phyloP scores from a whole-genome alignment of 1,139 yeast species.

The Diutina rugosa region DNA sequence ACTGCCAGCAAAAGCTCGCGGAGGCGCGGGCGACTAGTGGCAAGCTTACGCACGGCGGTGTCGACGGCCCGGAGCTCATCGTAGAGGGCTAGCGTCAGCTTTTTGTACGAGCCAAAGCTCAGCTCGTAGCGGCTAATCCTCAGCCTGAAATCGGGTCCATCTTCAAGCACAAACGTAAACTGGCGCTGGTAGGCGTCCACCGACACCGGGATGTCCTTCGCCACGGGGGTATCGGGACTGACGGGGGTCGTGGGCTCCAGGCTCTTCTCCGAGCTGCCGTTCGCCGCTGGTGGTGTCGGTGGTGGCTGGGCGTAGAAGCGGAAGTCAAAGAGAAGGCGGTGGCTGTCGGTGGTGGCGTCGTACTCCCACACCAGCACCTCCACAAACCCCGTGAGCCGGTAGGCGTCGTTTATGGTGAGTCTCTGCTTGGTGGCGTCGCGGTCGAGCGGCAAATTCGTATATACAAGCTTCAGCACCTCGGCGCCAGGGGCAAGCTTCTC shows the following conservation, averaged over 20 bases:
- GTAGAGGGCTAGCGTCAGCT: constrained; percentile 14
- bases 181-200: not conserved
- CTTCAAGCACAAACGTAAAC: constrained; percentile 35
- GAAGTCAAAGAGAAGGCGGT: constrained; percentile 15
- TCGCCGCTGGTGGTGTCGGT: not conserved
- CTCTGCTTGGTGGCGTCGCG: constrained; percentile 10
- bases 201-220: not conserved
- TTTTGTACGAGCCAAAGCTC: constrained; percentile 34
- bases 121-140: constrained; percentile 42
- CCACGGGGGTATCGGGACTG: not conserved
- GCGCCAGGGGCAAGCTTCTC: constrained; percentile 5
- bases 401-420: constrained; percentile 20
- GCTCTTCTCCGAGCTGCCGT: not conserved
- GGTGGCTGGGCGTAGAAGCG: constrained; percentile 11
- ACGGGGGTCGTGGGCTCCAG: not conserved
- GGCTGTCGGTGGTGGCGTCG: constrained; percentile 9
- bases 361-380: constrained; percentile 19
- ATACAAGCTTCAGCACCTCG: constrained; percentile 18
- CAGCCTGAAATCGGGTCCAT: constrained; percentile 66
- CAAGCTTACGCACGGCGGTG: constrained; percentile 5
- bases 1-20: constrained; percentile 13
- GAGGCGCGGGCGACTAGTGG: constrained; percentile 6
- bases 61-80: constrained; percentile 9
- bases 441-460: constrained; percentile 16
- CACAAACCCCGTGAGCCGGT: constrained; percentile 10